Base-by-base conservation (phyloP, 1,139 yeast species). In the Blastobotrys petasosporus region DNA sequence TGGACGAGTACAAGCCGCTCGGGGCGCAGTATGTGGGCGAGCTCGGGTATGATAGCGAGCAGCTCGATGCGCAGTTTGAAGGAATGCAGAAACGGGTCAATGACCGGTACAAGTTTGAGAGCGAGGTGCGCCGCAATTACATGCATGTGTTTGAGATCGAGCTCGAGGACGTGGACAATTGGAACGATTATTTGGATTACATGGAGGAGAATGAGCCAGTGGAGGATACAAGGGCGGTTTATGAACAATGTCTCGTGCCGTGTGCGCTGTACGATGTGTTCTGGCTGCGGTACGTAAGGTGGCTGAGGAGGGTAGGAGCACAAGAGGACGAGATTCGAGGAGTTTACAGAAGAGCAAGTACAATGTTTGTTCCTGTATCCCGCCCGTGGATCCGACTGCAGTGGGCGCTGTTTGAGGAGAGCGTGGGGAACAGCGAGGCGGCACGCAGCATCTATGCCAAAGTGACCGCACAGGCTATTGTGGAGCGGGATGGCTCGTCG, bases 161-260 rank as follows among this genome's bases (percentile, higher is more conserved):
- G 12, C 61, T 59, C 35, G 73, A 72, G 42, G 83, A 83, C 52
- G 57, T 82, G 13, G 68, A 68, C 3, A 70, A 68, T 31, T 86
- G 95, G 95, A 68, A 70, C 15, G 64, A 65, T 31, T 87, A 85
- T 59, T 62, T 86, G 17, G 76, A 75, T 40, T 84, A 70, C 56
- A 69, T 80, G 30, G 85, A 80, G 53, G 54, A 62, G 8, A 55
- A 36, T 6, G 20, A 12, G 12, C 15, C 23, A 9, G 35, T 6
- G 20, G 23, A 32, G 43, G 69, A 70, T 41, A 60, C 75, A 1
- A 62, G 62, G 9, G 69, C 74, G 33, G 61, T 74, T 1, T 85
- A 80, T 57, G 81, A 80, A 53, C 65, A 64, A 10, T 65, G 65
- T 1, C 53, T 83, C 10, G 69, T 79, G 2, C 66, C 76, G 0